Percentiles rank a stretch among this genome's conserved stretches.
Conservation (phyloP, 2,329 filamentous ascomycete genomes). For the Lecanicillium sp. region DNA sequence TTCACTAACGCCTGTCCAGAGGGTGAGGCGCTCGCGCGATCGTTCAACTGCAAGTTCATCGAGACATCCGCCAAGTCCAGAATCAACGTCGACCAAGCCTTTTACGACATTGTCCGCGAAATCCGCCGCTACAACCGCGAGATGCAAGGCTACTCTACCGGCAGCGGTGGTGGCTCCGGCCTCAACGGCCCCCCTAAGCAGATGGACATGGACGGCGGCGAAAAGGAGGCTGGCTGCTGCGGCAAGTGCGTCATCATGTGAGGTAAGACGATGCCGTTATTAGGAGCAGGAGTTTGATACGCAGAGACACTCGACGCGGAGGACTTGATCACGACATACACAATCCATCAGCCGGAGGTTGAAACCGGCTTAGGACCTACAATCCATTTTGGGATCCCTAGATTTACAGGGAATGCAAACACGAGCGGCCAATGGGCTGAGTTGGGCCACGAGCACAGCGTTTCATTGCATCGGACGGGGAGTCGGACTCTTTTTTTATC, state of each 20-base stretch:
- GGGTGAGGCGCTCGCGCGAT: slow-evolving; percentile 76
- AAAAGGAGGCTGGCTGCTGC: slow-evolving; percentile 70
- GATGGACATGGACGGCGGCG: slow-evolving; percentile 69
- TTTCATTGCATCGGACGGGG: slow-evolving; percentile 30
- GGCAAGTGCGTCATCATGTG: slow-evolving; percentile 84
- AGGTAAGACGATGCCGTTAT: slow-evolving; percentile 17
- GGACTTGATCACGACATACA: neutral
- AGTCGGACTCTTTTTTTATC: slow-evolving; percentile 26
- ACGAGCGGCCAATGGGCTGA: slow-evolving; percentile 6
- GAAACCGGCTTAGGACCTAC: neutral
- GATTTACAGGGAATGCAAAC: too few relatives aligned
- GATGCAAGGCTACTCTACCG: slow-evolving; percentile 79
- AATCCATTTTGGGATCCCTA: too few relatives aligned
- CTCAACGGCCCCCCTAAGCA: slow-evolving; percentile 57
- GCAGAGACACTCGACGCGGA: neutral
- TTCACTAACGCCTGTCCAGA: slow-evolving; percentile 44
- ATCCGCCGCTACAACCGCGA: slow-evolving; percentile 98
- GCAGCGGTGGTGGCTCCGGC: slow-evolving; percentile 57
- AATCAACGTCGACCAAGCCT: slow-evolving; percentile 96
- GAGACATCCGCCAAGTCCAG: slow-evolving; percentile 97
- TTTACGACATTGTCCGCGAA: slow-evolving; percentile 96
- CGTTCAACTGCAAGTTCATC: slow-evolving; percentile 96
- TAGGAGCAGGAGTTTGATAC: neutral
- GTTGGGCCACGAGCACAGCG: slow-evolving; percentile 14
- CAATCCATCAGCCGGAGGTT: neutral